Evolutionary conservation across 139 green algal species (phyloP).

Genomic region (Ulvella scutata): DNA sequence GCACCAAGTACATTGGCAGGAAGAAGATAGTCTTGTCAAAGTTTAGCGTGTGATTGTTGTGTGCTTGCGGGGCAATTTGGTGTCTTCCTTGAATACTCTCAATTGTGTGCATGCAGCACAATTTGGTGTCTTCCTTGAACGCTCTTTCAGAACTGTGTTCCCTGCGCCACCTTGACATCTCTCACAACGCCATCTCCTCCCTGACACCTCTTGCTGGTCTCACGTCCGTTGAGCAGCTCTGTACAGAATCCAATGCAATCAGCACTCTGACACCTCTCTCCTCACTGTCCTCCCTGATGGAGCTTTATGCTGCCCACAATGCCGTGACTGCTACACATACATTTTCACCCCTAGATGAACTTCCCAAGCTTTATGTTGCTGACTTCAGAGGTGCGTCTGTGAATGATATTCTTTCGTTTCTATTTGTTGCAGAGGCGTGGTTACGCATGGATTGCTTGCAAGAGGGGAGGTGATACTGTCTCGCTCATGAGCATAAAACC

Average conservation of each 20-base stretch:
- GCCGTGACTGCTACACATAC: background rate
- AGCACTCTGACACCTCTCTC: conserved; percentile 6
- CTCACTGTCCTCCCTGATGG: conserved; percentile 35
- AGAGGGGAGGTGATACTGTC: no score
- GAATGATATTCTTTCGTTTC: no score
- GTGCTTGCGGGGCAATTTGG: no score
- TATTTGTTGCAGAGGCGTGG: no score
- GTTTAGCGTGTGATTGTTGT: no score
- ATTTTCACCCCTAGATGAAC: background rate
- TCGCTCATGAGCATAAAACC: no score
- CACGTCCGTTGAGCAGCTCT: conserved; percentile 41
- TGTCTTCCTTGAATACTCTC: no score
- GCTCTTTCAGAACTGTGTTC: background rate
- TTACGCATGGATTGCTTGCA: no score
- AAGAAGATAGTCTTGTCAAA: no score
- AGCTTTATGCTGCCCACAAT: conserved; percentile 52
- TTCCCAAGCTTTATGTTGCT: background rate
- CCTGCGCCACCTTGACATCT: background rate
- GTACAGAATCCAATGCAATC: conserved; percentile 29
- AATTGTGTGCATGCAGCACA: no score
- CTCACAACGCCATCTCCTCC: conserved; percentile 28
- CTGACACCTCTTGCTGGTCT: conserved; percentile 32
- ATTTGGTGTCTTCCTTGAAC: background rate
- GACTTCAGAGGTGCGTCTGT: no score
- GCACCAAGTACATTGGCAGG: no score